A percentile compares a stretch with the other conserved stretches of the same genome.
Evolutionary conservation across 305 asterid species (phyloP).

Genomic region (Coffea humblotiana): DNA sequence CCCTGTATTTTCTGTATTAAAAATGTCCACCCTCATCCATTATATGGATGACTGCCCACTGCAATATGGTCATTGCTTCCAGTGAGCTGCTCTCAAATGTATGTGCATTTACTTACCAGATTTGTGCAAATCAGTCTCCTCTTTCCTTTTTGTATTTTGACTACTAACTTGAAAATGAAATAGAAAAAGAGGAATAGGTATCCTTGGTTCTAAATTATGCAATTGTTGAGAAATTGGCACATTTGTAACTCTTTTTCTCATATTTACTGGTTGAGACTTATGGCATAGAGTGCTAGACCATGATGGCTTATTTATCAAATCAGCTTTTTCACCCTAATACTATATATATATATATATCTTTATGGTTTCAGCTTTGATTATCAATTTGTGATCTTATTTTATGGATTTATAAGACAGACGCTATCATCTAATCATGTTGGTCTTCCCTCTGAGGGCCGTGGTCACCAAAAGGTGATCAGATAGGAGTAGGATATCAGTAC

Average conservation of each 20-base stretch:
- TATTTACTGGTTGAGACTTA: constrained; percentile 14
- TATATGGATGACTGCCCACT: background rate
- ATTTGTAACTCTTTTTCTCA: background rate
- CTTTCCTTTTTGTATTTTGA: background rate
- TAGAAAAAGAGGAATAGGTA: background rate
- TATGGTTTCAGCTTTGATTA: background rate
- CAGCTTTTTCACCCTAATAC: background rate
- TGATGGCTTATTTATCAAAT: background rate
- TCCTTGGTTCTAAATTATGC: background rate
- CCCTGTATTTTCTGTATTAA: background rate
- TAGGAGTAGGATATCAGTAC: too few species aligned
- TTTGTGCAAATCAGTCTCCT: background rate
- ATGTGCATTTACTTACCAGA: background rate
- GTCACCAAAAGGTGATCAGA: too few species aligned
- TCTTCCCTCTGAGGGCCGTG: background rate
- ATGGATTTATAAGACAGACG: background rate
- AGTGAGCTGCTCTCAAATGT: background rate
- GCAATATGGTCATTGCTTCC: background rate
- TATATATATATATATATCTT: background rate
- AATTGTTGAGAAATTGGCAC: too few species aligned
- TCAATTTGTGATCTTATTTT: background rate
- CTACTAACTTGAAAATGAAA: background rate
- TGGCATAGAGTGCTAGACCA: constrained; percentile 19
- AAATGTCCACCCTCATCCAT: background rate
- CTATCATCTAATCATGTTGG: background rate